Evolutionary conservation across 2,329 filamentous ascomycete genomes (phyloP), one percentile per base, ranked within the genome.

Genomic region (Aureobasidium namibiae): DNA sequence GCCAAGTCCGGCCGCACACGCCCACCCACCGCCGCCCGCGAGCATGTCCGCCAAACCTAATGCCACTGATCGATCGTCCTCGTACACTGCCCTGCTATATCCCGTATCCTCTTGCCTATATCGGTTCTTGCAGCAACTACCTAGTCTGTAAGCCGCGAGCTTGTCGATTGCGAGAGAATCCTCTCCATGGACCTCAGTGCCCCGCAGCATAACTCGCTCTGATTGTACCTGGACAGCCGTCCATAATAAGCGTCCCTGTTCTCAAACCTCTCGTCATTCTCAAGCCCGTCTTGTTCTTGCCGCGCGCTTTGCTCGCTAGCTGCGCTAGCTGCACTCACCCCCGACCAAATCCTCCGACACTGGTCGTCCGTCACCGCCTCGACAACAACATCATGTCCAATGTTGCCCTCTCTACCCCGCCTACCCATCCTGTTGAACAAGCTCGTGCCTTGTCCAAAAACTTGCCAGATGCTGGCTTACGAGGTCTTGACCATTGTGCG

Each of bases 401-500:
- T 57, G 44, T 52, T 10, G 29, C 18, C 13, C 44, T 45, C 5
- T 23, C 38, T 31, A 42, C 52, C 42, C 44, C 50, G 21, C 41
- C 50, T 29, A 45, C 36, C 16, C 24, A 57, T 26, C 53, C 59
- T 29, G 41, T 26, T 48, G 29, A 8, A 10, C 38, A 60, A 41
- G 48, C 38, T 45, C 36, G 49, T 33, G 52, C 29, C 44, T 38
- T 56, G 42, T 42, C 52, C 16, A 6, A 49, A 44, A 56, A 56
- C 42, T 36, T 57, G 26, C 49, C 44, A 41, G 59, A 61, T 45
- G 59, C 59, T 29, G 59, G 59, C 31, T 36, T 57, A 16, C 45
- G 38, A 49, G 36, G 59, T 36, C 59, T 61, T 49, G 59, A 61
- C 36, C 59, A 61, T 31, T 61, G 59, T 61, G 53, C 31, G 59